Conservation (phyloP, 2,329 filamentous ascomycete species). For the Aspergillus transmontanensis region DNA sequence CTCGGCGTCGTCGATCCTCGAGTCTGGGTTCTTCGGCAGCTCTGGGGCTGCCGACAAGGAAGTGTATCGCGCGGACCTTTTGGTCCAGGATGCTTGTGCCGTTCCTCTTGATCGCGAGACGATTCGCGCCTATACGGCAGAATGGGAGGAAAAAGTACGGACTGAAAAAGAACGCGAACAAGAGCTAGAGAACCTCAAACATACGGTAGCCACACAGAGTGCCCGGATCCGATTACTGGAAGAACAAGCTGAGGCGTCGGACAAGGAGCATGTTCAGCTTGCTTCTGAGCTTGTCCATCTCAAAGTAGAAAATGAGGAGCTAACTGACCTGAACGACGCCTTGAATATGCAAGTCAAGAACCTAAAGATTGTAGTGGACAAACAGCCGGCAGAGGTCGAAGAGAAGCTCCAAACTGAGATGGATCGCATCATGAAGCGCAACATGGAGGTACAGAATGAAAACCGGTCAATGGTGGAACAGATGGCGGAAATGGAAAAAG, state of each 20-base stretch:
- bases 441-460: conserved; percentile 90
- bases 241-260: conserved; percentile 82
- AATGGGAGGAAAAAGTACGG: conserved; percentile 93
- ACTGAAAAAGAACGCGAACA: conserved; percentile 77
- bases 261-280: conserved; percentile 85
- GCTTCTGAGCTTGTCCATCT: conserved; percentile 89
- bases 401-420: conserved; percentile 79
- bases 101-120: conserved; percentile 82
- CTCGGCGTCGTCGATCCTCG: conserved; percentile 87
- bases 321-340: conserved; percentile 87
- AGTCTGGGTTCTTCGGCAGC: conserved; percentile 96
- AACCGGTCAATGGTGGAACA: conserved; percentile 87
- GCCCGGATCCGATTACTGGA: conserved; percentile 81
- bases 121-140: conserved; percentile 75
- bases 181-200: conserved; percentile 74
- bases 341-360: conserved; percentile 83
- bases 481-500: conserved; percentile 86
- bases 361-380: conserved; percentile 82
- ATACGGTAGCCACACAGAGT: conserved; percentile 67
- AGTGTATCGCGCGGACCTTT: conserved; percentile 89
- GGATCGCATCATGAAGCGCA: conserved; percentile 88
- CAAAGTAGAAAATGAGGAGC: conserved; percentile 89
- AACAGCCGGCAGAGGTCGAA: conserved; percentile 87
- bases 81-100: conserved; percentile 89
- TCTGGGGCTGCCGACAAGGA: conserved; percentile 90